A percentile compares a stretch with the other conserved stretches of the same genome.
These are phyloP conservation scores for Aspergillus fischeri DNA, from an alignment of 2,329 filamentous ascomycete species.

Conservation along the genomic window DNA sequence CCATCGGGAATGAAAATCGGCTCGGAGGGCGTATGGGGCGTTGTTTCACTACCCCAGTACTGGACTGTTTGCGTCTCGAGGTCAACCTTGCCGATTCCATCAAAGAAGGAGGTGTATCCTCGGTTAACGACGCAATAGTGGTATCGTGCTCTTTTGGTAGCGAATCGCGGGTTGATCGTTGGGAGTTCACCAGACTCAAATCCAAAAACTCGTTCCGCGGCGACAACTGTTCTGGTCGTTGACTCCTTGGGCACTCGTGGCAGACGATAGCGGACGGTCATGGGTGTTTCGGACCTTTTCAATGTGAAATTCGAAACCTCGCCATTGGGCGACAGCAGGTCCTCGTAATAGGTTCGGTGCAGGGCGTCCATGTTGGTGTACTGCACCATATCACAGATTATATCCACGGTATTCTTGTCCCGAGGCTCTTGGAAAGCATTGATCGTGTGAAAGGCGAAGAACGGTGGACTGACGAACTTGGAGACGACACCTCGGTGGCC, in stretches of 20 bases:
- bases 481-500: constrained; percentile 60
- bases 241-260: constrained; percentile 19
- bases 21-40: constrained; percentile 49
- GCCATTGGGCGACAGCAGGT: constrained; percentile 53
- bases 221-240: constrained; percentile 8
- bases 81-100: constrained; percentile 50
- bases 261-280: constrained; percentile 30
- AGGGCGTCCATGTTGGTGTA: constrained; percentile 66
- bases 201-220: constrained; percentile 1
- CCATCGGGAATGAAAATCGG: constrained; percentile 44
- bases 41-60: constrained; percentile 39
- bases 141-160: constrained; percentile 43
- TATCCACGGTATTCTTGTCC: constrained; percentile 33
- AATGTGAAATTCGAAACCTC: constrained; percentile 35
- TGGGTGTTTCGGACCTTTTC: constrained; percentile 13
- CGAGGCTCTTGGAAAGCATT: constrained; percentile 66
- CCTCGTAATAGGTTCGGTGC: constrained; percentile 63
- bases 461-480: constrained; percentile 61
- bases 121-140: constrained; percentile 46
- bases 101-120: constrained; percentile 45
- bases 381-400: constrained; percentile 61
- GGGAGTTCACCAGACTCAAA: constrained; percentile 39
- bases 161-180: constrained; percentile 43
- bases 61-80: constrained; percentile 34
- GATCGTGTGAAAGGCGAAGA: constrained; percentile 72